Base-by-base conservation (phyloP, 441 rosid genomes). In the Bocquillonia castaneifolia region DNA sequence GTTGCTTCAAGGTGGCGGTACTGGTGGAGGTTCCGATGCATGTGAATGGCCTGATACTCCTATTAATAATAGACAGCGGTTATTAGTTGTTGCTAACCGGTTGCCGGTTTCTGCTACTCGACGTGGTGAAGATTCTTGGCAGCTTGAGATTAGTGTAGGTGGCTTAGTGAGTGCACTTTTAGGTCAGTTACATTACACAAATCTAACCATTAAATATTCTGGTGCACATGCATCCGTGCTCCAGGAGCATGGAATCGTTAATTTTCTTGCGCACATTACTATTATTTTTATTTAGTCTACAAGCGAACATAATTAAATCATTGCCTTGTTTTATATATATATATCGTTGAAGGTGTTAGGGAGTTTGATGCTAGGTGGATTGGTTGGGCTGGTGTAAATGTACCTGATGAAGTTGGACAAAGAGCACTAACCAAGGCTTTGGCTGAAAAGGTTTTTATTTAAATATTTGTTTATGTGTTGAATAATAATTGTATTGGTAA, bases 331-430 rank as follows among this genome's bases (percentile, higher is more conserved):
- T 15, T 23, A 1, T 34, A 22, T 40, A 7, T 6, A 17, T 56
- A 45, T 67, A 25, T 20, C 50, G 62, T 63, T 69, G 64, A 79
- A 89, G 96, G 96, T 59, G 85, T 89, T 80, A 87, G 77, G 76
- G 92, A 87, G 71, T 87, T 87, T 62, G 92, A 89, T 69, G 84
- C 92, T 54, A 87, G 85, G 67, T 89, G 96, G 96, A 87, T 89
- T 76, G 96, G 96, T 68, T 89, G 92, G 96, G 92, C 96, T 66
- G 96, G 96, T 62, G 96, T 87, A 59, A 85, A 84, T 72, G 96
- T 89, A 25, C 84, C 87, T 55, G 96, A 89, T 79, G 88, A 81
- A 67, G 71, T 72, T 70, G 96, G 96, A 50, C 86, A 84, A 72
- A 77, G 44, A 57, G 76, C 87, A 63, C 76, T 89, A 31, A 83